Evolutionary conservation across 1,284 basidiomycete species (phyloP).

Genomic region (Fomitopsis betulina): DNA sequence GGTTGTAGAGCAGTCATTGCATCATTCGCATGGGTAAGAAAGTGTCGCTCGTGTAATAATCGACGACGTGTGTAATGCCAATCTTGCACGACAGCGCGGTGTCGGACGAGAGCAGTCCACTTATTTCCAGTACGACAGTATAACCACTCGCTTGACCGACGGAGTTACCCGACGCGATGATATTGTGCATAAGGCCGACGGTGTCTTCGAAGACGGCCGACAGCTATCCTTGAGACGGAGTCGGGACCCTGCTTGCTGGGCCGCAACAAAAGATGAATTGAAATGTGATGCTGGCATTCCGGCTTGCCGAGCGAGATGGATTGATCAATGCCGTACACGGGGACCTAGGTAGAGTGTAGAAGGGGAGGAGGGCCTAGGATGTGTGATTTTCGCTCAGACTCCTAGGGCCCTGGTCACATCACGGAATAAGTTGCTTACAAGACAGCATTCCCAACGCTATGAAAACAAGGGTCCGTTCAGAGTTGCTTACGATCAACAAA

Average conservation of each 20-base stretch:
- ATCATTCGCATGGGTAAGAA: neutral
- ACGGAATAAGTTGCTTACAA: neutral
- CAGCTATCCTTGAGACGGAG: neutral
- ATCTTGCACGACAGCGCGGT: neutral
- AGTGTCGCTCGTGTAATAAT: neutral
- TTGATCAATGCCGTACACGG: neutral
- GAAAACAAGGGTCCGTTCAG: neutral
- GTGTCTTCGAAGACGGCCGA: neutral
- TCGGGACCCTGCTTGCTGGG: neutral
- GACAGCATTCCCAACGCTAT: neutral
- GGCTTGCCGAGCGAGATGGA: neutral
- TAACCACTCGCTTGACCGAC: neutral
- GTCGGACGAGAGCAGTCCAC: neutral
- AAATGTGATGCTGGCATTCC: neutral
- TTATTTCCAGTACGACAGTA: neutral
- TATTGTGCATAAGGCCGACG: neutral
- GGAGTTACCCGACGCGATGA: neutral
- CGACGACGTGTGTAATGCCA: neutral
- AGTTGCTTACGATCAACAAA: neutral
- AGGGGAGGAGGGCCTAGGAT: neutral
- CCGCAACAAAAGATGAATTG: neutral
- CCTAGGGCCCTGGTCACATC: neutral
- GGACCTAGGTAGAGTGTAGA: conserved; percentile 1
- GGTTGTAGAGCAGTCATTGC: conserved; percentile 33
- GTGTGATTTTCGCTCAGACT: neutral